Conservation (phyloP, 2,329 filamentous ascomycete species). For the Beauveria caledonica region DNA sequence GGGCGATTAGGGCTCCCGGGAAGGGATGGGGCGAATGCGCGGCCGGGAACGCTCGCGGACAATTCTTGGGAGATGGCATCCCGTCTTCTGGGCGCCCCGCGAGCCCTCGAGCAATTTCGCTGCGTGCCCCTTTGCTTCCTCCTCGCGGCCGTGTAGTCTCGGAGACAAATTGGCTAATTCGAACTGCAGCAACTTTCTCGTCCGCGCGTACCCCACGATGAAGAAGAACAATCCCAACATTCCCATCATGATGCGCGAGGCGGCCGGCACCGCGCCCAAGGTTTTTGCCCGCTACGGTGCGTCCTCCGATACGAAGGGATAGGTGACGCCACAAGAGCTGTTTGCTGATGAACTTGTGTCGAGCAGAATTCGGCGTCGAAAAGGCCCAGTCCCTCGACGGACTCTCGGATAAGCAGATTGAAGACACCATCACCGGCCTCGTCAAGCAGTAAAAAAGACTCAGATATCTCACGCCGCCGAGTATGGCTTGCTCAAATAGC, state of each 20-base stretch:
- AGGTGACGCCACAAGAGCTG: background rate
- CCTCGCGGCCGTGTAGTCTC: background rate
- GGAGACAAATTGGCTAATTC: conserved; percentile 12
- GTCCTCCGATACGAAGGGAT: background rate
- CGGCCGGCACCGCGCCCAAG: conserved; percentile 71
- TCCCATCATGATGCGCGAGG: conserved; percentile 93
- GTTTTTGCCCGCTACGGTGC: conserved; percentile 90
- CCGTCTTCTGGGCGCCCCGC: background rate
- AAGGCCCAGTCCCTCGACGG: conserved; percentile 51
- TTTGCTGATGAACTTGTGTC: background rate
- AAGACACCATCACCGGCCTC: conserved; percentile 47
- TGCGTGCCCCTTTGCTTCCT: background rate
- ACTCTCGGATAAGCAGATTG: conserved; percentile 52
- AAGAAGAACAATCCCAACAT: conserved; percentile 96
- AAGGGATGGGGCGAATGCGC: background rate
- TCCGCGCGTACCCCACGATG: conserved; percentile 91
- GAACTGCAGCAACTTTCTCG: conserved; percentile 64
- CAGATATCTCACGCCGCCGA: too few species aligned
- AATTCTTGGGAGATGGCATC: background rate
- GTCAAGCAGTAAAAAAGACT: conserved; percentile 31
- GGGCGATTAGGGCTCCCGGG: background rate
- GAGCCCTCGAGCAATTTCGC: background rate
- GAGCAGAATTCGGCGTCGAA: conserved; percentile 46
- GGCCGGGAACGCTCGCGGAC: background rate
- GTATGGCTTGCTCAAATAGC: background rate